Base-by-base conservation (phyloP, 2,329 filamentous ascomycete species). In the Fusarium scirpi region DNA sequence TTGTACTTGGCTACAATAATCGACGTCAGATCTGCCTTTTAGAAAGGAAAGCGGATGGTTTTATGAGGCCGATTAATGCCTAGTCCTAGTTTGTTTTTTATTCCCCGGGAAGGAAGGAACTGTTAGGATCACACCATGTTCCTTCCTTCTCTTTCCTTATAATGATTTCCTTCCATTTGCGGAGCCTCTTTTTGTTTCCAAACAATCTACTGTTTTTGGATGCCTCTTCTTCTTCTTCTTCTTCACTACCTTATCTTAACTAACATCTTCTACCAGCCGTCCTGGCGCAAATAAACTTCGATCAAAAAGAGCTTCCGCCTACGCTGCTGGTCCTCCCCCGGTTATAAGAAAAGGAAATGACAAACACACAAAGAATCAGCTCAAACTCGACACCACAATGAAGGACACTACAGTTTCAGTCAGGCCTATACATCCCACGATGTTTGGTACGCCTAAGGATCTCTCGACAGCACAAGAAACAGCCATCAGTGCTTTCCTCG, bases 201-300 rank as follows among this genome's bases (percentile, higher is more conserved):
- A 52, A 43, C 34, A 54, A 20, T 46, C 43, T 61, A 59, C 41
- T 47, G 48, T 54, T 51, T 47, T 46, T 51, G 32, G 52, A 48
- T 58, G 30, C 11, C 24, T 47, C 25, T 44, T 56, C 41, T 54
- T 43, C 20, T 54, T 29, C 13, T 15, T 54, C 22, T 46, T 56
- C 41, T 54, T 46, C 24, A 43, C 12, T 48, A 18, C 34, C 10
- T 38, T 38, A 12, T 7, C 18, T 29, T 46, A 49, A 51, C 69
- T 71, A 51, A 74, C 58, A 60, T 27, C 52, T 60, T 57, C 16
- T 32, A 46, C 60, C 51, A 76, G 72, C 55, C 74, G 72, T 32
- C 67, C 70, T 65, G 62, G 69, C 16, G 67, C 73, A n/a, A 75
- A 76, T 48, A 76, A 75, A 58, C 58, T 76, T 24, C 74, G 65